phyloP scores from a whole-genome alignment of 1,284 basidiomycete genomes.

The Uromyces viciae-fabae region DNA sequence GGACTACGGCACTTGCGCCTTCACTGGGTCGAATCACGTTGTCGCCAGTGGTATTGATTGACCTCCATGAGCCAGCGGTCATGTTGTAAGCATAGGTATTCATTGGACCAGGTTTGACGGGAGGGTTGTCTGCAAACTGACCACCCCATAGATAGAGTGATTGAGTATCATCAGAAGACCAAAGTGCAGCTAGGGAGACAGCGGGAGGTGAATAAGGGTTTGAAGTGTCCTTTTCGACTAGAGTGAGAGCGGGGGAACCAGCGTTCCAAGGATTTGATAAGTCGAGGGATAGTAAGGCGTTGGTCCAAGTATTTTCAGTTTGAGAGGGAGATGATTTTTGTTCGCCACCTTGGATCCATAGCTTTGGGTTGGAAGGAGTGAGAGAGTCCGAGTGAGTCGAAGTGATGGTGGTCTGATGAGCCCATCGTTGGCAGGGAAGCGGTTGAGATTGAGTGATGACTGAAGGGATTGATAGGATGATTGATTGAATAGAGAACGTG shows the following conservation, averaged over 20 bases:
- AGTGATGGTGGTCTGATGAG: constrained; percentile 39
- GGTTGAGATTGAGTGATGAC: constrained; percentile 44
- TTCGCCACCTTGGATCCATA: constrained; percentile 50
- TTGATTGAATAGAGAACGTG: too few species aligned
- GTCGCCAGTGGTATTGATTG: constrained; percentile 48
- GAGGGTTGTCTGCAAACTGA: constrained; percentile 48
- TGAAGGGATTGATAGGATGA: background rate
- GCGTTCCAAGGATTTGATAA: constrained; percentile 48
- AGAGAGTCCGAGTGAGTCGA: background rate
- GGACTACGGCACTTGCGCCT: constrained; percentile 48
- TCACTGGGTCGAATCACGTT: constrained; percentile 48
- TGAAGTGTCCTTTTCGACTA: constrained; percentile 48
- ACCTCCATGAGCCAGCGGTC: constrained; percentile 39
- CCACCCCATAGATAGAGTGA: constrained; percentile 49
- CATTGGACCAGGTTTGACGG: constrained; percentile 47
- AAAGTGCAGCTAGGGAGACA: constrained; percentile 49
- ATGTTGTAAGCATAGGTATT: constrained; percentile 48
- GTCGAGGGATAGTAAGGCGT: constrained; percentile 50
- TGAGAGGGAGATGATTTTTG: constrained; percentile 45
- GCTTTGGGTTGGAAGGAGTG: constrained; percentile 15
- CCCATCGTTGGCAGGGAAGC: constrained; percentile 16
- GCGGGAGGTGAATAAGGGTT: constrained; percentile 49
- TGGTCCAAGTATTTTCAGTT: constrained; percentile 49
- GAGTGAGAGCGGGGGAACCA: constrained; percentile 48
- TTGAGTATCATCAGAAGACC: constrained; percentile 46